Evolutionary conservation across 2,329 filamentous ascomycete species (phyloP).

Genomic region (Phaeoacremonium minimum): DNA sequence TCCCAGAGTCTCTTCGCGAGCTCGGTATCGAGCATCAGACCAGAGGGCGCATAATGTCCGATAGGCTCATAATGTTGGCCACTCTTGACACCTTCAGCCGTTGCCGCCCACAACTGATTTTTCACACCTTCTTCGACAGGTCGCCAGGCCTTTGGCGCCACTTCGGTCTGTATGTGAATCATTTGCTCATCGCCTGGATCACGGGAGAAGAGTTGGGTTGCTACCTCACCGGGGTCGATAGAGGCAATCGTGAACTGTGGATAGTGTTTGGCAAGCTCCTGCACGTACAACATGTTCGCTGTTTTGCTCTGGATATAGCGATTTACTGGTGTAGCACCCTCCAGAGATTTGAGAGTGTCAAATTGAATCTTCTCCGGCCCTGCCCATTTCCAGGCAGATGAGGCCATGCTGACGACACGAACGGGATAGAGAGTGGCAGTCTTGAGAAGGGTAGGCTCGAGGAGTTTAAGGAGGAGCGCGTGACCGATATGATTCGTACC

Average conservation of each 20-base stretch:
- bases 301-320: constrained; percentile 22
- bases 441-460: constrained; percentile 12
- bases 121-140: constrained; percentile 27
- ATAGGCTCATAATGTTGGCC: constrained; percentile 31
- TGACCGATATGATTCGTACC: constrained; percentile 39
- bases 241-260: constrained; percentile 14
- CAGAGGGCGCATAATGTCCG: constrained; percentile 16
- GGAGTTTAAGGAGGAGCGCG: constrained; percentile 28
- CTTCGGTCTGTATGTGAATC: constrained; percentile 10
- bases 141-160: constrained; percentile 9
- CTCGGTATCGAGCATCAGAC: constrained; percentile 13
- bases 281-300: constrained; percentile 15
- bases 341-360: constrained; percentile 7
- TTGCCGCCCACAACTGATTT: constrained; percentile 32
- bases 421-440: constrained; percentile 4
- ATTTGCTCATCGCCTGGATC: constrained; percentile 10
- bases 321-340: constrained; percentile 3
- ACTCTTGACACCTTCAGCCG: constrained; percentile 18
- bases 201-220: constrained; percentile 9
- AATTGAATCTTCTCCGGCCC: constrained; percentile 10
- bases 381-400: constrained; percentile 5
- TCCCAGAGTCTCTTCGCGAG: constrained; percentile 23
- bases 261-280: constrained; percentile 13
- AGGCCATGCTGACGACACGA: constrained; percentile 9
- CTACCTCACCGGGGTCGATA: constrained; percentile 16